These are phyloP conservation scores for Metschnikowia noctiluminum DNA, from an alignment of 805 yeast species.

Conservation along the genomic window DNA sequence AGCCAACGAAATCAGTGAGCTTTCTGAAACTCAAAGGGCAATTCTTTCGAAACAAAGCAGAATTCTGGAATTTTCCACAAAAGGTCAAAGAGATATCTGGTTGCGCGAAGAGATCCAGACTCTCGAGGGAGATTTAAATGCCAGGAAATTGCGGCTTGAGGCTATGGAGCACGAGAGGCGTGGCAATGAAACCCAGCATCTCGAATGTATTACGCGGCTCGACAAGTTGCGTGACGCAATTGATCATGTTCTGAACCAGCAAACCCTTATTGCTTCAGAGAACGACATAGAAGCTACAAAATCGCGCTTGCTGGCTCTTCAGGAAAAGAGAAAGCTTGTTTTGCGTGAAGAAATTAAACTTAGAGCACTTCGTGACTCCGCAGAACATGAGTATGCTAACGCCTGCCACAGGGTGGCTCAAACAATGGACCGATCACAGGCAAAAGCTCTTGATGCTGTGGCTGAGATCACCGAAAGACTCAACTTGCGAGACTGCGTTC, in stretches of 20 bases:
- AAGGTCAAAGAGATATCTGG: constrained; percentile 66
- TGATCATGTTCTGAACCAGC: constrained; percentile 1
- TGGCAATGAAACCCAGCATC: constrained; percentile 25
- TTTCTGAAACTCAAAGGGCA: constrained; percentile 52
- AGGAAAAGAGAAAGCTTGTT: constrained; percentile 64
- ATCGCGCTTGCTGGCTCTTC: constrained; percentile 39
- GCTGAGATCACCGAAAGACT: constrained; percentile 57
- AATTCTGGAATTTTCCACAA: constrained; percentile 52
- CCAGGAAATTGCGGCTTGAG: constrained; percentile 1
- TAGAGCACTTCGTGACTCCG: constrained; percentile 52
- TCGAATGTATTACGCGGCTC: constrained; percentile 11
- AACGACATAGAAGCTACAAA: constrained; percentile 42
- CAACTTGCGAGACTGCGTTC: constrained; percentile 54
- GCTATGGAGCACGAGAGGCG: constrained; percentile 9
- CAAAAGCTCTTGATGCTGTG: constrained; percentile 68
- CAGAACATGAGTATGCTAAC: constrained; percentile 50
- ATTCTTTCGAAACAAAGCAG: constrained; percentile 72
- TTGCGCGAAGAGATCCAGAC: constrained; percentile 48
- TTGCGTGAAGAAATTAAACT: constrained; percentile 79
- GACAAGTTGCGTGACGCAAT: constrained; percentile 1
- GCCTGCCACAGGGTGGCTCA: constrained; percentile 63
- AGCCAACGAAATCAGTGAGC: constrained; percentile 37
- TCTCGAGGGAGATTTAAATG: constrained; percentile 22
- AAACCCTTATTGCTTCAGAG: constrained; percentile 15
- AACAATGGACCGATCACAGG: constrained; percentile 71